A percentile compares a stretch with the other conserved stretches of the same genome.
phyloP scores from a whole-genome alignment of 2,329 filamentous ascomycete species.

The Akanthomyces uredinophilus region DNA sequence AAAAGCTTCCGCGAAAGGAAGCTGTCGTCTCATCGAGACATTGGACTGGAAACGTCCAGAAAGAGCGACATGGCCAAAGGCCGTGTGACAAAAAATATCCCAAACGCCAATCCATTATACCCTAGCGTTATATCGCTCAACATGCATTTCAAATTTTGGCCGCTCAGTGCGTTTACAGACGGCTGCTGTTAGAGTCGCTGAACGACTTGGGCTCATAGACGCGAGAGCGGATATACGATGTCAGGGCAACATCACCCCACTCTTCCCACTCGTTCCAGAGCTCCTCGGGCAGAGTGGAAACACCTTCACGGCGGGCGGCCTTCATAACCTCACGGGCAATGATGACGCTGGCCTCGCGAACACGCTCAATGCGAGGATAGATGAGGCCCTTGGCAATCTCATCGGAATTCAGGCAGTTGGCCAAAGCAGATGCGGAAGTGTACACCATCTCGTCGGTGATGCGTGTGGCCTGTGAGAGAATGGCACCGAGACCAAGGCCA shows the following conservation, averaged over 20 bases:
- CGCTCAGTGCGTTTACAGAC: slow-evolving; percentile 22
- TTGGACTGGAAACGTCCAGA: background rate
- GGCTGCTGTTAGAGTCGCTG: slow-evolving; percentile 29
- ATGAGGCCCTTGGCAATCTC: slow-evolving; percentile 81
- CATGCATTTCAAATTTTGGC: background rate
- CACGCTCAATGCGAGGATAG: slow-evolving; percentile 86
- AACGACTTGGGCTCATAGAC: slow-evolving; percentile 55
- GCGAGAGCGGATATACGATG: slow-evolving; percentile 53
- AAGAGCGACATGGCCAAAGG: background rate
- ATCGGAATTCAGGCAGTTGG: slow-evolving; percentile 70
- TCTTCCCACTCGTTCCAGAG: slow-evolving; percentile 70
- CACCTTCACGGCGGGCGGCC: slow-evolving; percentile 75
- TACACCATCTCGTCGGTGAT: slow-evolving; percentile 97
- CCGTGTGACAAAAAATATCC: background rate
- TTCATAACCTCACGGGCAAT: slow-evolving; percentile 93
- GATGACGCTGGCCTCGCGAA: slow-evolving; percentile 80
- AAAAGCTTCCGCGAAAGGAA: background rate
- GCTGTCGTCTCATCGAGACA: background rate
- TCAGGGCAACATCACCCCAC: slow-evolving; percentile 60
- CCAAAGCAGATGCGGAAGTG: slow-evolving; percentile 77
- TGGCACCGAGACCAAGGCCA: slow-evolving; percentile 87
- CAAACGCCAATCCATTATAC: slow-evolving; percentile 10
- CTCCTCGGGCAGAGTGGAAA: slow-evolving; percentile 62
- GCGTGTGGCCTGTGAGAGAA: slow-evolving; percentile 79
- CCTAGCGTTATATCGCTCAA: slow-evolving; percentile 5